Evolutionary conservation across 139 green algal genomes (phyloP).

Genomic region (Chlorella sp.): DNA sequence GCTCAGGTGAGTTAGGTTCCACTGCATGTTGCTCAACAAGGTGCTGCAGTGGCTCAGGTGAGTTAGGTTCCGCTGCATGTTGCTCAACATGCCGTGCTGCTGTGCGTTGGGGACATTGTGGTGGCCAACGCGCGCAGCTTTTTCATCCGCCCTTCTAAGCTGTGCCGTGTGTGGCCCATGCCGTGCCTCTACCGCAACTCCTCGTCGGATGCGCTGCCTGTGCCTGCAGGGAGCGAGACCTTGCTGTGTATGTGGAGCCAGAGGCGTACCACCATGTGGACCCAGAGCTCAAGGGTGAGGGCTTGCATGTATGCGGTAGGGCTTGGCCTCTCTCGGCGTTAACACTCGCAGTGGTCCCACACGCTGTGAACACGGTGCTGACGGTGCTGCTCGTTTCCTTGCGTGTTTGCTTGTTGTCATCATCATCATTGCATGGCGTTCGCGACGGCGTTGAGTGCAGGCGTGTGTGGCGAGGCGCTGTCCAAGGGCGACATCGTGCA

Average conservation of each 20-base stretch:
- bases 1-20: slow-evolving; percentile 1
- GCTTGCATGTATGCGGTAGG: neutral
- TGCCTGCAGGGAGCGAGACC: neutral
- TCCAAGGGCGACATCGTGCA: too few species aligned
- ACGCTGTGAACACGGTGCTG: too few species aligned
- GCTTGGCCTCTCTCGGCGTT: too few species aligned
- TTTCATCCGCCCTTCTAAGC: neutral
- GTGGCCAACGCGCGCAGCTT: neutral
- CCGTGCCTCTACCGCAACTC: neutral
- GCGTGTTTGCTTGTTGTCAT: too few species aligned
- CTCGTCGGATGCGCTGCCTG: neutral
- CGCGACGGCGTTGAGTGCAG: too few species aligned
- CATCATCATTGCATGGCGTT: too few species aligned
- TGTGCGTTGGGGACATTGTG: neutral
- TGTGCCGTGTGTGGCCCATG: too few species aligned
- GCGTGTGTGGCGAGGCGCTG: too few species aligned
- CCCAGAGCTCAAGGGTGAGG: neutral
- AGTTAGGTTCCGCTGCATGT: neutral
- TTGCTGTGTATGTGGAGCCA: slow-evolving; percentile 15
- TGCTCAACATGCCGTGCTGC: neutral
- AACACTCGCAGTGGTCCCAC: too few species aligned
- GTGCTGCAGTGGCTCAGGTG: slow-evolving; percentile 18
- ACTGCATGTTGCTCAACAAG: neutral
- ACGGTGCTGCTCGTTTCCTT: too few species aligned
- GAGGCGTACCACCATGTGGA: slow-evolving; percentile 2